Base-by-base conservation (phyloP, 1,284 basidiomycete species). In the Marasmius fiardii region DNA sequence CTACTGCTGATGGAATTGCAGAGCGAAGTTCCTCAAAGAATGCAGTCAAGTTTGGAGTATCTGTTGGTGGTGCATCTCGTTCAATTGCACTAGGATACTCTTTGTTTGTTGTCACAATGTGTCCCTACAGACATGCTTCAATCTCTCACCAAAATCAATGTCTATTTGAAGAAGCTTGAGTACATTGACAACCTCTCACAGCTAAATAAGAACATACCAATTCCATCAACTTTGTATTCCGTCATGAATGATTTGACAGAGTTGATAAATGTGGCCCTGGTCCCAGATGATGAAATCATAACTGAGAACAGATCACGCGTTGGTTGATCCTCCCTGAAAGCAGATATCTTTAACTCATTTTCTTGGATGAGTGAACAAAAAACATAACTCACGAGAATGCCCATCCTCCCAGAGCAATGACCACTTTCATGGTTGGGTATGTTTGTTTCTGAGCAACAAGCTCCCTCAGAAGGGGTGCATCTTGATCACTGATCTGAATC, bases 1-100 rank as follows among this genome's bases (percentile, higher is more conserved):
- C 51, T n/a, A 58, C 54, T 34, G 33, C 28, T 24, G 48, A 51
- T 26, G 43, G 31, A 16, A 66, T 44, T 2, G 43, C 58, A 1
- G 60, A 23, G 18, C 54, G 53, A 10, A 62, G 43, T 43, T 65
- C 63, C 26, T 45, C 52, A 52, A 66, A 63, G 48, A 65, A 60
- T 1, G 60, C 34, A 2, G 64, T 63, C 8, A 66, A 53, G 45
- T 63, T 63, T 10, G 65, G 60, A 1, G 65, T 66, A 50, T 66
- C 64, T 51, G 57, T 55, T 10, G 62, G 53, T 21, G 61, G 61
- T 10, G 53, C 61, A 41, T 50, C 51, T 5, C 60, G 54, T 48
- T 64, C 61, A 24, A 58, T 63, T 2, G 63, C 61, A 39, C 50
- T 45, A 16, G 61, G 60, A 39, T 64, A 63, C 34, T 63, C 61